phyloP scores from a whole-genome alignment of 1,139 yeast genomes.

The Ogataea hybrid region DNA sequence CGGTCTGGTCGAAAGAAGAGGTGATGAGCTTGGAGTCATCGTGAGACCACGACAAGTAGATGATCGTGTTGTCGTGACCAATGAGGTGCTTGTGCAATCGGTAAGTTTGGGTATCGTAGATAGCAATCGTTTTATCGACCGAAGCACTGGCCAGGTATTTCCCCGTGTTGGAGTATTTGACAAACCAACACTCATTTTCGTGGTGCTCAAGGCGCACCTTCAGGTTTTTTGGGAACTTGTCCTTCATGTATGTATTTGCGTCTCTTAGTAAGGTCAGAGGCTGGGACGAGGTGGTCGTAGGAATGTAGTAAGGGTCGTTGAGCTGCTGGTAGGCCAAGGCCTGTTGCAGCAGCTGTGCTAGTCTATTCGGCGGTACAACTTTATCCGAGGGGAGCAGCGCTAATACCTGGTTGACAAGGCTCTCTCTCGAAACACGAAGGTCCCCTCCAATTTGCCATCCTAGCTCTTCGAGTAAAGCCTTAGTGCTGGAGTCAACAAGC shows the following conservation, averaged over 20 bases:
- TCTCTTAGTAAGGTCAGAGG: conserved; percentile 15
- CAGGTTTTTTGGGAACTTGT: conserved; percentile 47
- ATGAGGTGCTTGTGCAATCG: no score
- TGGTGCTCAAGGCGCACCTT: conserved; percentile 45
- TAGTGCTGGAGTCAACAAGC: no score
- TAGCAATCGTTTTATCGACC: conserved; percentile 59
- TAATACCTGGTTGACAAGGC: conserved; percentile 43
- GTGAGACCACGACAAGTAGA: no score
- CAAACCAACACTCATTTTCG: conserved; percentile 80
- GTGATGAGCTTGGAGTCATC: no score
- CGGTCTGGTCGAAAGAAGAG: no score
- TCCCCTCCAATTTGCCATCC: no score
- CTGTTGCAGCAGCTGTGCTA: conserved; percentile 49
- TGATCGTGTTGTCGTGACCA: no score
- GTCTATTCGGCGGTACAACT: conserved; percentile 51
- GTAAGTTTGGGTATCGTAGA: conserved; percentile 67
- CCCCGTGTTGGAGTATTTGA: conserved; percentile 78
- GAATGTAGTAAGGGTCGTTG: conserved; percentile 37
- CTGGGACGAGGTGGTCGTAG: conserved; percentile 6
- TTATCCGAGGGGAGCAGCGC: conserved; percentile 48
- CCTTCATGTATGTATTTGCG: conserved; percentile 4
- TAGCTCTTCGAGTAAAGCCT: no score
- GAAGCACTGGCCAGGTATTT: conserved; percentile 73
- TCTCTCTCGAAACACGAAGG: no score
- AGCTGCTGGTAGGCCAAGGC: conserved; percentile 48